Evolutionary conservation across 2,329 filamentous ascomycete species (phyloP), one percentile per base, ranked within the genome.

Genomic region (Trichoderma brevicompactum): DNA sequence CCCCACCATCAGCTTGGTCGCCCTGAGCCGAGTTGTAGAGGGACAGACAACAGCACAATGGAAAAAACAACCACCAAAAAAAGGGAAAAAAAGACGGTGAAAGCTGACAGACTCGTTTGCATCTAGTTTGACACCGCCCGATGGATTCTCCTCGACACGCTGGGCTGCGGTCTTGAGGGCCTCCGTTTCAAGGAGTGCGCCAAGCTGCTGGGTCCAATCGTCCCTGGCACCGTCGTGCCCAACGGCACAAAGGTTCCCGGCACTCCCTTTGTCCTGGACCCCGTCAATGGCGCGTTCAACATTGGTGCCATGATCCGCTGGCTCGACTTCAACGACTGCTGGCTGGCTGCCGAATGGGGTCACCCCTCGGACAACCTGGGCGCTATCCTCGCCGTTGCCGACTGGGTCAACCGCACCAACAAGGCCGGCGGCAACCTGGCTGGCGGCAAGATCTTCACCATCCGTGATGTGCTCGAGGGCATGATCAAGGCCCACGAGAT

Each of bases 401-500:
- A 99, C 84, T 99, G 95, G 95, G 88, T 97, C 75, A 96, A 94
- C 72, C 91, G 95, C 73, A 97, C 94, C 76, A 90, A 90, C 81
- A 88, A 88, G 80, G 85, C 86, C 62, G 86, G 86, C 65, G 85
- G 85, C 70, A 96, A 95, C 81, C 86, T 94, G 71, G 92, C 92
- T 60, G 92, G 91, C 67, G 93, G 92, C 73, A 96, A 92, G 84
- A 87, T 92, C 77, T 88, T 96, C 78, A 97, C 91, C 71, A 82
- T 98, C 76, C 89, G 89, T 77, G 94, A 98, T 74, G 89, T 99
- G 44, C 87, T 99, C 70, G 94, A 97, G 85, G 93, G 87, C 72
- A 97, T 98, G 92, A 96, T 98, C 85, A 97, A 97, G 86, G 95
- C 95, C 72, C 95, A 99, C 80, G 95, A 99, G 80, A 97, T 99